Evolutionary conservation across 2,329 filamentous ascomycete species (phyloP).

Genomic region (Ceratocystis papillata): DNA sequence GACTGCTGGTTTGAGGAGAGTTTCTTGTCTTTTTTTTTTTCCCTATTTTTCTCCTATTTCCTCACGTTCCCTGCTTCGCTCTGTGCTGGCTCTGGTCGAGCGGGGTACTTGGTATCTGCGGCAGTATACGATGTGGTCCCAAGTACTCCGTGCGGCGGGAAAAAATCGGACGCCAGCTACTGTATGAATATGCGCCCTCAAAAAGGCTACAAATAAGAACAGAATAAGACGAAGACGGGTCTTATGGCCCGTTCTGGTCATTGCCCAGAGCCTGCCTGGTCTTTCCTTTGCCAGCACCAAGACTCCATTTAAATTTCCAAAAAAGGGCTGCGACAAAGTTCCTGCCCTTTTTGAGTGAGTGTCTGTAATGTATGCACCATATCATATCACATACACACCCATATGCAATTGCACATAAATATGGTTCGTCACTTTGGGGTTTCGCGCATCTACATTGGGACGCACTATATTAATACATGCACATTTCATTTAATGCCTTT

Average conservation of each 20-base stretch:
- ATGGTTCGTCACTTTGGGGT: background rate
- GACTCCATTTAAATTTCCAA: background rate
- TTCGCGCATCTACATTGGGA: background rate
- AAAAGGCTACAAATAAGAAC: background rate
- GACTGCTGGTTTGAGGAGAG: background rate
- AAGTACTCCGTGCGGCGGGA: slow-evolving; percentile 17
- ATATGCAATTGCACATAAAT: background rate
- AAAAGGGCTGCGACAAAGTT: background rate
- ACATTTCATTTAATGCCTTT: background rate
- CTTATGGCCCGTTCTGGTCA: background rate
- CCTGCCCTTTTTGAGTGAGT: background rate
- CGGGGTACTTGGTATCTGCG: slow-evolving; percentile 14
- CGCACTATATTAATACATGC: background rate
- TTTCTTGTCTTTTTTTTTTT: slow-evolving; percentile 11
- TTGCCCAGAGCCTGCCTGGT: slow-evolving; percentile 1
- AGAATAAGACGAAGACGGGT: background rate
- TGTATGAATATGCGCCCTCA: background rate
- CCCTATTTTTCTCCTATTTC: background rate
- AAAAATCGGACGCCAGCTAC: slow-evolving; percentile 6
- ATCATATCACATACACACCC: background rate
- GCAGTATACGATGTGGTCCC: background rate
- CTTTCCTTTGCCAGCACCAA: background rate
- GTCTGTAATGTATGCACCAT: background rate
- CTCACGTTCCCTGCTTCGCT: background rate
- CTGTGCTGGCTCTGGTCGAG: background rate